These are phyloP conservation scores for Atalantia buxifolia DNA, from an alignment of 345 rosid species.

Conservation along the genomic window DNA sequence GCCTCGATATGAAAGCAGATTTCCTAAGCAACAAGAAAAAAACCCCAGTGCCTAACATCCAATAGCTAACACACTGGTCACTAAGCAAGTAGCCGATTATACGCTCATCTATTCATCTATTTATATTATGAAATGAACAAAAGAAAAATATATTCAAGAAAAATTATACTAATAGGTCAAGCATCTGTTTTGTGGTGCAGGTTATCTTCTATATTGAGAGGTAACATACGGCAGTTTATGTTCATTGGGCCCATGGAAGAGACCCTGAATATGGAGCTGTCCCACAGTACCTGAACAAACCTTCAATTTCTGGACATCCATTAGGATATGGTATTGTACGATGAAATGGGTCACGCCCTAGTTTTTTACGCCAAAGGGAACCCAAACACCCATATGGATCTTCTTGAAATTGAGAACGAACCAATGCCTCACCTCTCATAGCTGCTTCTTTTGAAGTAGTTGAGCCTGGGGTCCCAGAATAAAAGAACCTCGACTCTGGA, in stretches of 20 bases:
- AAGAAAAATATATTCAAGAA: not conserved
- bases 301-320: conserved; percentile 87
- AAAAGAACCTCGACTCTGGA: conserved; percentile 75
- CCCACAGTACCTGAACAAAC: conserved; percentile 82
- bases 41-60: not conserved
- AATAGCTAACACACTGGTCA: not conserved
- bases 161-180: not conserved
- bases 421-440: conserved; percentile 77
- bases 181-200: not conserved
- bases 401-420: conserved; percentile 69
- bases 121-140: not conserved
- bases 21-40: not conserved
- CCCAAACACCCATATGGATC: conserved; percentile 90
- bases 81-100: not conserved
- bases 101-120: not conserved
- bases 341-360: conserved; percentile 92
- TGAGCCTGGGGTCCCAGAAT: conserved; percentile 68
- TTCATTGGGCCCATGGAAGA: conserved; percentile 65
- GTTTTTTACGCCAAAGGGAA: conserved; percentile 73
- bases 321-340: conserved; percentile 84
- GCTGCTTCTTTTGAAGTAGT: conserved; percentile 65
- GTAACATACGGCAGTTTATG: not conserved
- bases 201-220: not conserved
- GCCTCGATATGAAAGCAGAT: not conserved
- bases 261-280: conserved; percentile 61